Conservation (phyloP, 306 rosid species). For the Ammopiptanthus mongolicus region DNA sequence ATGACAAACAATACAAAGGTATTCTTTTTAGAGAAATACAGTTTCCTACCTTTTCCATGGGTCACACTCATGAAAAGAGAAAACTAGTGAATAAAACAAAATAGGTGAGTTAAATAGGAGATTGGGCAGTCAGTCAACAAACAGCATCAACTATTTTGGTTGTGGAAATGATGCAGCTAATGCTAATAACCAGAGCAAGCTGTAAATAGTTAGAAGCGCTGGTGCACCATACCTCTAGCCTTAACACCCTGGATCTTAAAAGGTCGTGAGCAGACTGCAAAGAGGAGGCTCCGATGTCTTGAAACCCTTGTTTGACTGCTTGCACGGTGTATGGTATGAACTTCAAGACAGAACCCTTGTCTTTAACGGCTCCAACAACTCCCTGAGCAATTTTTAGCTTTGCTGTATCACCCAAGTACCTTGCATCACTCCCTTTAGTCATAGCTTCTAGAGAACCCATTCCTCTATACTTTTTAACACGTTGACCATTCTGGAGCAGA, state of each 20-base stretch:
- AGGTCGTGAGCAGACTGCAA: slow-evolving; percentile 86
- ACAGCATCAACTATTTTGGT: neutral
- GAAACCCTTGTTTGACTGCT: slow-evolving; percentile 97
- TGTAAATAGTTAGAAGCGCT: neutral
- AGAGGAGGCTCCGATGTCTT: slow-evolving; percentile 90
- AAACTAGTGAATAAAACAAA: neutral
- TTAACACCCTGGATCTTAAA: slow-evolving; percentile 54
- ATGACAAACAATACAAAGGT: neutral
- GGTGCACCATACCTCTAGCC: slow-evolving; percentile 71
- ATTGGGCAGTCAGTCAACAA: neutral
- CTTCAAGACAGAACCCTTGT: slow-evolving; percentile 88
- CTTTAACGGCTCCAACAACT: slow-evolving; percentile 91
- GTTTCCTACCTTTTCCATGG: neutral
- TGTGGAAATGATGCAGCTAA: neutral
- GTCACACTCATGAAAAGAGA: neutral
- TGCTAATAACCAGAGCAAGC: neutral
- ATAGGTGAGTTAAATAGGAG: neutral
- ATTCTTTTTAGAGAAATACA: neutral
- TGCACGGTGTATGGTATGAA: slow-evolving; percentile 90
- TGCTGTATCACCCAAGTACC: slow-evolving; percentile 83
- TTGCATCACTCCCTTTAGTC: slow-evolving; percentile 89
- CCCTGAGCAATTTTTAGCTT: slow-evolving; percentile 93
- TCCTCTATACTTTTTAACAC: slow-evolving; percentile 81
- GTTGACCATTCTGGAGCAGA: slow-evolving; percentile 58
- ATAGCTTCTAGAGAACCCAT: slow-evolving; percentile 99